A percentile compares a stretch with the other conserved stretches of the same genome.
These are phyloP conservation scores for Pichia sp. DNA, from an alignment of 1,139 yeast species.

Conservation along the genomic window DNA sequence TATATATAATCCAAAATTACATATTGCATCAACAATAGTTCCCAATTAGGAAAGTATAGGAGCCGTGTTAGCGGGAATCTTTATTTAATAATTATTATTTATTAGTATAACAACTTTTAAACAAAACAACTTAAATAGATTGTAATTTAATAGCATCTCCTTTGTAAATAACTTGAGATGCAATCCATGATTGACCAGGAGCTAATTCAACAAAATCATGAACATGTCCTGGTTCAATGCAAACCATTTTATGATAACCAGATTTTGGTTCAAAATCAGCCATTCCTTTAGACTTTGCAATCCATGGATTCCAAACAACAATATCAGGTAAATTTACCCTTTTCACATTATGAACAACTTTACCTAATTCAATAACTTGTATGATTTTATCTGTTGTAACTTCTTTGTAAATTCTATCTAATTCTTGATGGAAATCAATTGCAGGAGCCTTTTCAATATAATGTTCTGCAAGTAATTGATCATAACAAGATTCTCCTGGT, in stretches of 20 bases:
- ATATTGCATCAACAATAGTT: too few species aligned
- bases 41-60: not conserved
- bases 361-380: conserved; percentile 63
- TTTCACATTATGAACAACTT: conserved; percentile 58
- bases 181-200: conserved; percentile 70
- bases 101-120: too few species aligned
- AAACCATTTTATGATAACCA: conserved; percentile 82
- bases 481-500: conserved; percentile 62
- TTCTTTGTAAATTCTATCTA: conserved; percentile 74
- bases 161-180: conserved; percentile 47
- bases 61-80: not conserved
- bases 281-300: conserved; percentile 70
- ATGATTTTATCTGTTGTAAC: conserved; percentile 50
- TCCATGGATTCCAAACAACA: conserved; percentile 99
- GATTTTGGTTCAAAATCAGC: conserved; percentile 80
- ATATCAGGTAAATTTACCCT: conserved; percentile 73
- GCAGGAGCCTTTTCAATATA: conserved; percentile 71
- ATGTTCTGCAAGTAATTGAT: conserved; percentile 59
- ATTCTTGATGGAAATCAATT: conserved; percentile 68
- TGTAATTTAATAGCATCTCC: conserved; percentile 27
- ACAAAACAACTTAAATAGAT: too few species aligned
- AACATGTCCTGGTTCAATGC: conserved; percentile 92
- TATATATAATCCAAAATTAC: too few species aligned
- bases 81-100: too few species aligned
- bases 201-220: conserved; percentile 53